phyloP scores from a whole-genome alignment of 768 basidiomycete species.

The Suillus subaureus region DNA sequence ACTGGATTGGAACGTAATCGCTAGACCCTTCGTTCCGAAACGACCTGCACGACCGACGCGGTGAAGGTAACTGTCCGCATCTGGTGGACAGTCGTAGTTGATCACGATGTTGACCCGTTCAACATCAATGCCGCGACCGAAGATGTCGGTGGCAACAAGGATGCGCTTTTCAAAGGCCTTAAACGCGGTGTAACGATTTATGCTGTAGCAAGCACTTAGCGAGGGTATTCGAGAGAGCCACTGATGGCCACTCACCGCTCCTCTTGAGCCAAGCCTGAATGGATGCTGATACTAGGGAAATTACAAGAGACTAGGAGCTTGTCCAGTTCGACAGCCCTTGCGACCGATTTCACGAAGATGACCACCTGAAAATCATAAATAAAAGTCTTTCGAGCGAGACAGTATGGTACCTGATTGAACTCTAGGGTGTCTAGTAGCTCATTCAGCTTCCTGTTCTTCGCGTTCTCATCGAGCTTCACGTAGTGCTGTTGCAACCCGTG shows the following conservation, averaged over 20 bases:
- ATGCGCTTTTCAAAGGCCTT: slow-evolving; percentile 99
- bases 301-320: slow-evolving; percentile 95
- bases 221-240: neutral
- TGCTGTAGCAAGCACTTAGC: slow-evolving; percentile 51
- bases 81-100: slow-evolving; percentile 97
- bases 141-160: slow-evolving; percentile 97
- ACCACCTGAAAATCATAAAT: slow-evolving; percentile 69
- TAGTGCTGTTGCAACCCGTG: slow-evolving; percentile 99
- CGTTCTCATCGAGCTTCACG: slow-evolving; percentile 92
- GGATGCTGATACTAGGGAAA: slow-evolving; percentile 97
- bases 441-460: slow-evolving; percentile 97
- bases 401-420: slow-evolving; percentile 83
- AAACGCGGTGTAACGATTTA: slow-evolving; percentile 95
- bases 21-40: slow-evolving; percentile 99
- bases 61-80: slow-evolving; percentile 98
- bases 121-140: slow-evolving; percentile 98
- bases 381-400: neutral
- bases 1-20: slow-evolving; percentile 93
- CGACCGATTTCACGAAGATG: slow-evolving; percentile 98
- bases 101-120: slow-evolving; percentile 99
- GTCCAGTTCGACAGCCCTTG: slow-evolving; percentile 94
- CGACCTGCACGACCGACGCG: slow-evolving; percentile 99
- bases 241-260: slow-evolving; percentile 75
- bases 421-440: slow-evolving; percentile 94
- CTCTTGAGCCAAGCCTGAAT: slow-evolving; percentile 92